Base-by-base conservation (phyloP, 306 rosid genomes). In the Senna siamea region DNA sequence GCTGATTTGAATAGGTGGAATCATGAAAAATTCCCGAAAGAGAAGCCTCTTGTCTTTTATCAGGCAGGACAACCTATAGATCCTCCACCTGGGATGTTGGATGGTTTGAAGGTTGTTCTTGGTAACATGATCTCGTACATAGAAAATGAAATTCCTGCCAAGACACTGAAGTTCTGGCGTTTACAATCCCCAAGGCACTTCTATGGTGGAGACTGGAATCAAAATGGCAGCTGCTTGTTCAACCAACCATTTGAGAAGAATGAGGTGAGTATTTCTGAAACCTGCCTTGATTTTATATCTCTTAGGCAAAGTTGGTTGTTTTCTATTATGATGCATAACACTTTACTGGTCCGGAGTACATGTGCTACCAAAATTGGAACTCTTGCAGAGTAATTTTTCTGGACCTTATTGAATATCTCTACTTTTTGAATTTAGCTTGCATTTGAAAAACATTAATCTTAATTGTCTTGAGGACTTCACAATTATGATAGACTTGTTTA, bases 161-260 rank as follows among this genome's bases (percentile, higher is more conserved):
- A 78, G 69, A 87, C 92, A 10, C 86, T 86, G 47, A 93, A 87
- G 79, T 80, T 90, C 69, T 93, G 98, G 97, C 90, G 96, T 54
- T 84, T 86, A 66, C 92, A 90, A 79, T 93, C 93, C 17, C 97
- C 96, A 19, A 86, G 96, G 78, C 97, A 93, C 77, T 93, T 93
- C 74, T 76, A 86, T 58, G 97, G 97, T 14, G 97, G 97, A 54
- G 93, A 90, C 3, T 93, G 96, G 98, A 93, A 93, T 79, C 96
- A 89, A 82, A 93, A 91, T 34, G 96, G 93, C 23, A 93, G 97
- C 74, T 91, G 98, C 87, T 68, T 87, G 85, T 87, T 89, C 75
- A 79, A 81, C 80, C 85, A 87, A 69, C 96, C 92, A 58, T 90
- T 93, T 38, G 85, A 80, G 66, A 85, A 87, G 80, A 81, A 73